Base-by-base conservation (phyloP, 2,329 filamentous ascomycete species). In the Macrophomina phaseolina region DNA sequence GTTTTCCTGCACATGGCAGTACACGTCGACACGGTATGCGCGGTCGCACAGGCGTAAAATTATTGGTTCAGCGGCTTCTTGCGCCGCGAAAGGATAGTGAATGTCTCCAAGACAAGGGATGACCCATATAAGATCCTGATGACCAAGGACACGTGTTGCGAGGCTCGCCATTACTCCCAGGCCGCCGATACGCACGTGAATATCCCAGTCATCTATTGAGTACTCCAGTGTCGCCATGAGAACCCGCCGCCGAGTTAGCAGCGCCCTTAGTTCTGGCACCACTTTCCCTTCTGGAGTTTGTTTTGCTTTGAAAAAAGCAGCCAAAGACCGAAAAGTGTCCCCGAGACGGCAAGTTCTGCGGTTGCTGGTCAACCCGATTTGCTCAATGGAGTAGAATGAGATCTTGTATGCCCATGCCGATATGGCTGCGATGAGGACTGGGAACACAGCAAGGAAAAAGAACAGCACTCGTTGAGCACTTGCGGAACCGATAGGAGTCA, bases 161-260 rank as follows among this genome's bases (percentile, higher is more conserved):
- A 90, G 78, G 70, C 89, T 86, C 40, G 89, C 88, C 88, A 91
- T 91, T 67, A 90, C 88, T 74, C 89, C 89, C 3, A 91, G 81
- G 67, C 89, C 89, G 67, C 89, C 89, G 53, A 91, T 91, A 77
- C 91, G 90, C 78, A 91, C 88, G 76, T 89, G 90, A 77, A 90
- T 88, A 3, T 78, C 82, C 86, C 89, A 90, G 73, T 91, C 89
- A 65, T 89, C 86, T 68, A 91, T 90, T 69, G 90, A 87, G 76
- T 91, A 91, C 75, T 91, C 89, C 86, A 90, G 90, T 5, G 89
- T 90, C 11, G 87, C 89, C 65, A 91, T 89, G n/a, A 49, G n/a
- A 28, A 49, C 46, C 4, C 46, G 46, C 16, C 46, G 6, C 6
- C n/a, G n/a, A 49, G 46, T 8, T 6, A 49, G 4, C 8, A 49